Conservation (phyloP, 768 basidiomycete genomes). For the Naganishia onofrii region DNA sequence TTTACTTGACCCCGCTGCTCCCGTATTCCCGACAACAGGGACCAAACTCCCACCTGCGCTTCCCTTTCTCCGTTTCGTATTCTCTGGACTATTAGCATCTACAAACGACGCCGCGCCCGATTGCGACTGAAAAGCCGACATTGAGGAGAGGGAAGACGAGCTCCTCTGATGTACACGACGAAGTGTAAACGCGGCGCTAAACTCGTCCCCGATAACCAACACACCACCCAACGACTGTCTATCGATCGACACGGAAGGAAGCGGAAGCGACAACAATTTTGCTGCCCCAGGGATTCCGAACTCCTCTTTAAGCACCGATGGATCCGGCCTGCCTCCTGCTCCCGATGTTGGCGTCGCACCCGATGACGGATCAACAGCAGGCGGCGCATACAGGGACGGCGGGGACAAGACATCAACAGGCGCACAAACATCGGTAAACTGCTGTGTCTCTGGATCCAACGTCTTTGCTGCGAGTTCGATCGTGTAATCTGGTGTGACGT, state of each 20-base stretch:
- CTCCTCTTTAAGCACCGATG: slow-evolving; percentile 30
- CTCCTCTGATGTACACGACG: slow-evolving; percentile 35
- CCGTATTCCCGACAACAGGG: slow-evolving; percentile 26
- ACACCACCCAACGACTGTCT: slow-evolving; percentile 19
- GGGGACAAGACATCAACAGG: slow-evolving; percentile 41
- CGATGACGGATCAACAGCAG: slow-evolving; percentile 5
- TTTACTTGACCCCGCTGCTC: neutral
- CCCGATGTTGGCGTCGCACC: no score
- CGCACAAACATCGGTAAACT: slow-evolving; percentile 40
- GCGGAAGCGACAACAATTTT: slow-evolving; percentile 39
- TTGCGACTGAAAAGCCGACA: slow-evolving; percentile 33
- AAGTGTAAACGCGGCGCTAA: slow-evolving; percentile 40
- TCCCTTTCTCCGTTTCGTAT: slow-evolving; percentile 39
- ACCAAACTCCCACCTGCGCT: slow-evolving; percentile 41
- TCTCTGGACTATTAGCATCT: slow-evolving; percentile 18
- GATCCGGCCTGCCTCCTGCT: slow-evolving; percentile 31
- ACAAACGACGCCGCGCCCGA: neutral
- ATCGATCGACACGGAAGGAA: neutral
- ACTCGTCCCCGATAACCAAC: slow-evolving; percentile 49
- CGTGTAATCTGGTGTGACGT: slow-evolving; percentile 35
- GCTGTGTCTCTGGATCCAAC: slow-evolving; percentile 33
- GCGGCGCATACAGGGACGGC: slow-evolving; percentile 10
- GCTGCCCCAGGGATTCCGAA: slow-evolving; percentile 47
- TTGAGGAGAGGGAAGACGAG: slow-evolving; percentile 34
- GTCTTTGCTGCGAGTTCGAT: slow-evolving; percentile 40